Evolutionary conservation across 129 eudicot genomes (phyloP).

Genomic region (Rutidosis leptorrhynchoides): DNA sequence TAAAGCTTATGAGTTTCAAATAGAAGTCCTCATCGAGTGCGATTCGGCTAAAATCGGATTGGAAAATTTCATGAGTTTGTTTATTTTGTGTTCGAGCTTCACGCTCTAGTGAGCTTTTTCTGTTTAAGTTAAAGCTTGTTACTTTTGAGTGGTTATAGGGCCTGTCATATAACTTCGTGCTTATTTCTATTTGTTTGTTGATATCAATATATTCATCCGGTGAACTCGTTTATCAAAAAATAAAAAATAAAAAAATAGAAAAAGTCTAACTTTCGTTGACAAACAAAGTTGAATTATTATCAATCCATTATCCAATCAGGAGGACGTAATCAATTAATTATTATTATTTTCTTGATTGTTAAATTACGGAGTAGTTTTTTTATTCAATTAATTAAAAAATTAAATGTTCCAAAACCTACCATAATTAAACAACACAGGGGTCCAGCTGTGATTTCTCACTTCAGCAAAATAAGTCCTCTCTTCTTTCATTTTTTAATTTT

Average conservation of each 20-base stretch:
- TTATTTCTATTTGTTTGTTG: no score
- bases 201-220: no score
- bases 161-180: no score
- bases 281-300: constrained; percentile 15
- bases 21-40: no score
- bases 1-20: no score
- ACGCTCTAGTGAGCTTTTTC: no score
- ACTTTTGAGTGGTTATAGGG: no score
- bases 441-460: constrained; percentile 60
- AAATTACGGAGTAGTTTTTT: constrained; percentile 7
- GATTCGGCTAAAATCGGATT: no score
- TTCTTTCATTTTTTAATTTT: constrained; percentile 32
- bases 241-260: background rate
- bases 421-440: constrained; percentile 40
- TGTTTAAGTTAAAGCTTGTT: no score
- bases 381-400: background rate
- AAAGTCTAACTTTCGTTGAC: constrained; percentile 30
- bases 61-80: no score
- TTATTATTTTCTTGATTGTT: constrained; percentile 16
- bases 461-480: constrained; percentile 26
- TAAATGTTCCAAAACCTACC: constrained; percentile 22
- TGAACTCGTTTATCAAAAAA: no score
- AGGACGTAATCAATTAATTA: constrained; percentile 14
- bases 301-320: constrained; percentile 29
- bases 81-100: no score